Base-by-base conservation (phyloP, 1,139 yeast species). In the Candida glucosophila region DNA sequence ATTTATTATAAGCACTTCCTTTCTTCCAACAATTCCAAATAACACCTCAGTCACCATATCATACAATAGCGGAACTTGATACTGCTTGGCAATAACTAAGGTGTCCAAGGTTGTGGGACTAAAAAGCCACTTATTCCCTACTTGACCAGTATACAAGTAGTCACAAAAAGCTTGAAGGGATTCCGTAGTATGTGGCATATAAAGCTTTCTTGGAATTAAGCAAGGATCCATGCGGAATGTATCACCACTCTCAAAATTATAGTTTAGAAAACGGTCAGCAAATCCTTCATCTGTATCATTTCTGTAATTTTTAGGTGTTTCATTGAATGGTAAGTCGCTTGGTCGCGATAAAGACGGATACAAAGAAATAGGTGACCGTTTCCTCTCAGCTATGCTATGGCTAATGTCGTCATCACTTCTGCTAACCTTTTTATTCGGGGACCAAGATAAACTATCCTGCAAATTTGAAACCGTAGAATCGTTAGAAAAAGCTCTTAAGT, bases 91-190 rank as follows among this genome's bases (percentile, higher is more conserved):
- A 38, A 77, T 61, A 15, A 73, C 51, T 37, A 79, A 57, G 28
- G 75, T 62, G 36, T 79, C 86, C 29, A 77, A 58, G 1, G 81
- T 68, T 0, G 81, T 75, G 0, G 88, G 88, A 2, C 69, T 58
- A 18, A 79, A 50, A 9, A 65, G 51, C 88, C 88, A 79, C 39
- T 71, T 76, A 31, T 77, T 73, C 17, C 83, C 85, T 17, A 80
- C 70, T 48, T 79, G 86, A 1, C 90, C 92, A 5, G 88, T 79
- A 41, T 77, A 78, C 33, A 80, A 58, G 46, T 73, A 80, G 41
- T 80, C 90, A 22, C 79, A 60, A 38, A 79, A 70, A 1, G 83
- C 85, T 30, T 62, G 64, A 7, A 79, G 70, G 0, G 83, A 67
- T 2, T 55, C 46, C 1, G 78, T 72, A 2, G 75, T 50, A 52